These are phyloP conservation scores for Talaromyces sp. DNA, from an alignment of 2,329 filamentous ascomycete genomes.

Conservation along the genomic window DNA sequence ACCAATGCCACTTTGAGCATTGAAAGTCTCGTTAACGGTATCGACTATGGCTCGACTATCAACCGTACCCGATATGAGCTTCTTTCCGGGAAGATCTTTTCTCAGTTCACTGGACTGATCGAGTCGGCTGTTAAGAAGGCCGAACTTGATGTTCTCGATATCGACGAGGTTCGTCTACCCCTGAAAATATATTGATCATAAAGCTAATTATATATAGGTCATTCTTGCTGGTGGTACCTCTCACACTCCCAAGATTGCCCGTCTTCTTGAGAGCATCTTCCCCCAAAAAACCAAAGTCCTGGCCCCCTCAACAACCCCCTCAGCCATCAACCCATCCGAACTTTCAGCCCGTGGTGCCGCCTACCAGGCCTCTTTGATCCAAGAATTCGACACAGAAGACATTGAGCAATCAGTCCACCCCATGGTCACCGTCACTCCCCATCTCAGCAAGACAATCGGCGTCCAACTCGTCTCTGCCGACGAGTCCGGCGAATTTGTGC, in stretches of 20 bases:
- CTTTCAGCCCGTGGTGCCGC: constrained; percentile 85
- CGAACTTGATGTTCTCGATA: constrained; percentile 82
- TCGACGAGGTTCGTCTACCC: constrained; percentile 64
- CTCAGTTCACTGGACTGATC: constrained; percentile 81
- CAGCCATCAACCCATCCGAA: constrained; percentile 90
- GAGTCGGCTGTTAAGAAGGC: constrained; percentile 88
- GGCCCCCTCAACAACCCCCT: constrained; percentile 74
- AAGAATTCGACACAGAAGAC: constrained; percentile 89
- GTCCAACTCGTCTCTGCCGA: constrained; percentile 63
- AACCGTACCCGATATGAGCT: constrained; percentile 94
- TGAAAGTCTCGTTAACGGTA: constrained; percentile 82
- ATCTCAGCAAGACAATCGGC: constrained; percentile 84
- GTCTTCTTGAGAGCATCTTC: constrained; percentile 77
- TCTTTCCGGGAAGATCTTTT: constrained; percentile 79
- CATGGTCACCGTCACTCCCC: constrained; percentile 88
- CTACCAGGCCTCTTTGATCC: constrained; percentile 89
- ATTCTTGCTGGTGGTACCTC: constrained; percentile 89
- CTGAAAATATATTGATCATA: background rate
- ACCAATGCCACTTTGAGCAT: constrained; percentile 88
- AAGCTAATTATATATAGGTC: constrained; percentile 50
- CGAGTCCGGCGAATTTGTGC: constrained; percentile 64
- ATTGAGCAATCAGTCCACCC: constrained; percentile 96
- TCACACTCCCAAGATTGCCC: constrained; percentile 89
- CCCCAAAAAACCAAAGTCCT: constrained; percentile 73
- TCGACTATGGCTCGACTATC: constrained; percentile 88